Evolutionary conservation across 139 green algal species (phyloP), one percentile per base, ranked within the genome.

Genomic region (Desmodesmus armatus): DNA sequence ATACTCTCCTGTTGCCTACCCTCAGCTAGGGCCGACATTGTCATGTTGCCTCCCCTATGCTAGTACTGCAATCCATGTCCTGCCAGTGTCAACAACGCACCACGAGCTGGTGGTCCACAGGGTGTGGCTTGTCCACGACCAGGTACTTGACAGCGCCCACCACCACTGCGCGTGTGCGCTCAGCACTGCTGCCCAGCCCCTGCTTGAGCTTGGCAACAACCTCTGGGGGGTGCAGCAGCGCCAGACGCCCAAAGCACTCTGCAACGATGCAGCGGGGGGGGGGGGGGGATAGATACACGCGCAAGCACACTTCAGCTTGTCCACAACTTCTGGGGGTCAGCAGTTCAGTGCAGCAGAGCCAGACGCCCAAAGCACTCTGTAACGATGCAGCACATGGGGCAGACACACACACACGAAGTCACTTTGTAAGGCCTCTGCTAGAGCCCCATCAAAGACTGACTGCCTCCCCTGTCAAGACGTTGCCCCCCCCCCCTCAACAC

Each of bases 311-410:
- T 37, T 53, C 25, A 97, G 89, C 62, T 71, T 74, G 2, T 74
- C 58, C 70, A 98, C 74, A 66, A 94, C 88, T 31, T 83, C 41
- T 11, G 25, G 82, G 0, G 94, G 89, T n/a, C n/a, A n/a, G n/a
- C n/a, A n/a, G n/a, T n/a, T n/a, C n/a, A n/a, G 58, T 89, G 66
- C 44, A 98, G 90, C 85, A 97, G 90, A 44, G 93, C 93, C 75
- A 98, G 88, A 44, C 93, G 91, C 33, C 96, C 97, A 58, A 98
- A 89, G 92, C 97, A 99, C 89, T 99, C 97, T 6, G 96, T 93
- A n/a, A n/a, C n/a, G n/a, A n/a, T n/a, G n/a, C n/a, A n/a, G n/a
- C n/a, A n/a, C n/a, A n/a, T n/a, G n/a, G n/a, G n/a, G n/a, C n/a
- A n/a, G n/a, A n/a, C n/a, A n/a, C n/a, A n/a, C n/a, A n/a, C n/a